Base-by-base conservation (phyloP, 148 eudicot species). In the Rhododendron molle region DNA sequence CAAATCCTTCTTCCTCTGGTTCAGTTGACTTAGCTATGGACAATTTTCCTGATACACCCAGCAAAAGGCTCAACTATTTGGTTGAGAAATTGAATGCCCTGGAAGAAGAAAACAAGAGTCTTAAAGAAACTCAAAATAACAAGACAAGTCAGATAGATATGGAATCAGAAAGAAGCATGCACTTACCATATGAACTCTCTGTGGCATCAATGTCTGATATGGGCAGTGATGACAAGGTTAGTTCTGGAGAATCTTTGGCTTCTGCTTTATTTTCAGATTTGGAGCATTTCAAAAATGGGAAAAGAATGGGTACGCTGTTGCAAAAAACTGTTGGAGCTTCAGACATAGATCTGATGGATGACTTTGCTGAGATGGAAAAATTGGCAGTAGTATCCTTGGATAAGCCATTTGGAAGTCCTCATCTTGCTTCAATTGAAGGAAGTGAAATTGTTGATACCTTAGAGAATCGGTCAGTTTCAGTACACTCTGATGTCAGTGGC, bases 341-440 rank as follows among this genome's bases (percentile, higher is more conserved):
- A 49, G 98, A 92, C 78, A 93, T 93, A 9, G 90, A 90, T 94
- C 90, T 95, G 83, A 95, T 97, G 99, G 99, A 95, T 90, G 99
- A 97, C 82, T 97, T 97, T 85, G 95, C 87, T 46, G 99, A 97
- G 90, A 97, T 97, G 98, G 99, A 97, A 90, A 97, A 95, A 87
- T 83, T 95, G 85, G 98, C 98, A 14, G 83, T 94, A n/a, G 94
- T 90, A 58, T 89, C 94, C 69, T 82, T 86, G 60, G 96, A 93
- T 52, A 92, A 91, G 81, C 90, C 93, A 46, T 5, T 79, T 49
- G 93, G 86, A 89, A 89, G 58, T 83, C 50, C 87, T 20, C 76
- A 86, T 80, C 54, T 67, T 82, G 78, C 86, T 13, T 81, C 87
- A 54, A 85, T 76, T 40, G 89, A 82, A 81, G 82, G 36, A 65